Percentiles rank a stretch among this genome's conserved stretches.
phyloP scores from a whole-genome alignment of 805 yeast species.

The Wickerhamiella bombiphila region DNA sequence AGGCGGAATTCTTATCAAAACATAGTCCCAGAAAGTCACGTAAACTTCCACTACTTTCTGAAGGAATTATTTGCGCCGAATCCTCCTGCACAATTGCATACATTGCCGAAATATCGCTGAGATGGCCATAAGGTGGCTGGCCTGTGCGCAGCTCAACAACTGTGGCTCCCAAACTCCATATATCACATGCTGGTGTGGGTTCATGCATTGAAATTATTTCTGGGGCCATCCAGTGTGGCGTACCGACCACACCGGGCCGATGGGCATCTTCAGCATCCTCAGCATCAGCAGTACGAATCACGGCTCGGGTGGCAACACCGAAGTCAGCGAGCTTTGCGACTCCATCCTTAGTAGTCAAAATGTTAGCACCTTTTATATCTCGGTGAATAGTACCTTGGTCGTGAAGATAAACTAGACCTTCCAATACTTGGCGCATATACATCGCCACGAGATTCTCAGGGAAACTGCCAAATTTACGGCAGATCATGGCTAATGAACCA shows the following conservation, averaged over 20 bases:
- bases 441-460: conserved; percentile 38
- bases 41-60: conserved; percentile 26
- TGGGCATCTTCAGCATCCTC: conserved; percentile 11
- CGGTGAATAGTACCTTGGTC: conserved; percentile 64
- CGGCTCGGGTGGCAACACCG: conserved; percentile 50
- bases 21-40: conserved; percentile 52
- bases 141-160: conserved; percentile 75
- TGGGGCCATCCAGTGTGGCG: conserved; percentile 99
- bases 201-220: conserved; percentile 66
- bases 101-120: conserved; percentile 62
- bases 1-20: conserved; percentile 52
- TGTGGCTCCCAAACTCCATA: conserved; percentile 86
- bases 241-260: conserved; percentile 42
- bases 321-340: conserved; percentile 62
- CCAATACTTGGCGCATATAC: conserved; percentile 39
- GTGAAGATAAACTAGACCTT: conserved; percentile 51
- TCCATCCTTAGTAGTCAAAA: conserved; percentile 45
- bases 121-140: conserved; percentile 71
- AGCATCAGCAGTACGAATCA: too few species aligned
- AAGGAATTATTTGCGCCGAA: conserved; percentile 43
- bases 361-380: conserved; percentile 66
- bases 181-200: conserved; percentile 74
- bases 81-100: conserved; percentile 73
- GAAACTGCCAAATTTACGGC: conserved; percentile 37
- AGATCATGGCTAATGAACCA: conserved; percentile 47